Evolutionary conservation across 768 basidiomycete genomes (phyloP), one percentile per base, ranked within the genome.

Genomic region (Fomitopsis serialis): DNA sequence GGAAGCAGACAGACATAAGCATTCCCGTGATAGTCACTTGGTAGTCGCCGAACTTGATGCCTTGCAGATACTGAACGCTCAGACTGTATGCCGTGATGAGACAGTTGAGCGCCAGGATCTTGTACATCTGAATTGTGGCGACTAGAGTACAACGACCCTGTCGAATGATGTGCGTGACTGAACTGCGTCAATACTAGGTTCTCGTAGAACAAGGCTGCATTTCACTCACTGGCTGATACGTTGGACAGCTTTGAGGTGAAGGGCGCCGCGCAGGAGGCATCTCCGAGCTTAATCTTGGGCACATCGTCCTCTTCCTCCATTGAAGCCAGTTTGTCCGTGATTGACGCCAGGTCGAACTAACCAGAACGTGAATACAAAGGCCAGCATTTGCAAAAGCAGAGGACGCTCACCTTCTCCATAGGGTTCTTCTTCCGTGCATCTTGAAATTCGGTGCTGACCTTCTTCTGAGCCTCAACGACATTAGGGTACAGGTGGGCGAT

Each of bases 81-180:
- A 98, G 76, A 67, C 92, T 95, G 73, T 96, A 98, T n/a, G 97
- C 97, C 2, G 95, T 96, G 70, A 98, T 99, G 40, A 99, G 76
- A 65, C 97, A 98, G 67, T 98, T 99, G 52, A 99, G 74, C 1
- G 96, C 97, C 35, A 99, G 76, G 60, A 99, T 99, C 76, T 98
- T 97, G 83, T 98, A 99, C 97, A 99, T 99, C 72, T 99, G 97
- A 50, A 96, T 89, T 2, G 97, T 99, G 2, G 97, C 97, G 43
- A 98, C 97, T 17, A 99, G 83, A 1, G 97, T 99, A 74, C 97
- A 98, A 25, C 97, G 91, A 22, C 97, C 97, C 71, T 98, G 97
- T 19, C 97, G 85, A 60, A 99, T 97, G 67, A 99, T 98, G 66
- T 96, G 94, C 19, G 91, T 88, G 63, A 99, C 93, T 95, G 57